A percentile compares a stretch with the other conserved stretches of the same genome.
Conservation (phyloP, 495 filamentous ascomycete species). For the Penicilliopsis zonata region DNA sequence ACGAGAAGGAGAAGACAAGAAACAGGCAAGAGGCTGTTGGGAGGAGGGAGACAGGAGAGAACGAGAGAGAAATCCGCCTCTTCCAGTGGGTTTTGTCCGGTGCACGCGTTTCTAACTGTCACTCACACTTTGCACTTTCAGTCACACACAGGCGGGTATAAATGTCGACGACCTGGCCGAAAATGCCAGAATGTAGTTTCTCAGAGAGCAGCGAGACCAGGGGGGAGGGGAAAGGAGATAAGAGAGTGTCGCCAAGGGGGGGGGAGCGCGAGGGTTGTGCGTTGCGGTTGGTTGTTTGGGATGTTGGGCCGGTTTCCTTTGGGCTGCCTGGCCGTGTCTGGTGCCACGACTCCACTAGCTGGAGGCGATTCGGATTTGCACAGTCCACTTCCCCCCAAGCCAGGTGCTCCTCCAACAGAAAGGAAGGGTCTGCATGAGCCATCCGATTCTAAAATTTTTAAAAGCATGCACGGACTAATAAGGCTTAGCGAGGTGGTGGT, state of each 20-base stretch:
- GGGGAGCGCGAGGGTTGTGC: constrained; percentile 6
- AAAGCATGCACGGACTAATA: constrained; percentile 27
- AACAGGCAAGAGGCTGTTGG: neutral
- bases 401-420: constrained; percentile 7
- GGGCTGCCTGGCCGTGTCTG: constrained; percentile 19
- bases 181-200: constrained; percentile 18
- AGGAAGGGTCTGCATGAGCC: neutral
- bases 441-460: neutral
- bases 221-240: constrained; percentile 7
- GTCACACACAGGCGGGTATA: constrained; percentile 6
- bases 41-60: neutral
- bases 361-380: neutral
- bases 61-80: constrained; percentile 2
- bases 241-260: constrained; percentile 2
- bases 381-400: constrained; percentile 13
- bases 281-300: constrained; percentile 13
- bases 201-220: constrained; percentile 14
- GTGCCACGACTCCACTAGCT: constrained; percentile 27
- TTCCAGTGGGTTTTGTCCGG: neutral
- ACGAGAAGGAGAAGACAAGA: neutral
- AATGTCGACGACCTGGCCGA: constrained; percentile 13
- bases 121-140: constrained; percentile 5
- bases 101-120: constrained; percentile 5
- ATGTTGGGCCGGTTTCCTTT: constrained; percentile 31
- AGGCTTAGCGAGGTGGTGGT: constrained; percentile 16